Conservation (phyloP, 75 land plant genomes). For the Sequoiadendron giganteum region DNA sequence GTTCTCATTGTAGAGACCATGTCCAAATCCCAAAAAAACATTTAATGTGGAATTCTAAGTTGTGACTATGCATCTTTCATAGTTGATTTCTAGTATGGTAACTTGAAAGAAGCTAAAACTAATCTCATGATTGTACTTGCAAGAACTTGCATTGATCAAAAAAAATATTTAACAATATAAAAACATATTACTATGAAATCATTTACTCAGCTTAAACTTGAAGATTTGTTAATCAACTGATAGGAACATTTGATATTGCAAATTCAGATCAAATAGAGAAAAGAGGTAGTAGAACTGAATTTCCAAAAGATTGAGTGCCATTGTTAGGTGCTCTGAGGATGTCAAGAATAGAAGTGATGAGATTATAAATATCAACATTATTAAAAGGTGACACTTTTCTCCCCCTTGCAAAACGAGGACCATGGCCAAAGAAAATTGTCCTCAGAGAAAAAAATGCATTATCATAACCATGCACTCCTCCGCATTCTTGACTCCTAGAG, state of each 20-base stretch:
- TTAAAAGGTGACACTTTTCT: conserved; percentile 74
- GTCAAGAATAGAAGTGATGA: conserved; percentile 70
- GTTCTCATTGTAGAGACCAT: too few relatives aligned
- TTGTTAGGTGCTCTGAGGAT: conserved; percentile 71
- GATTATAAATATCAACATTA: conserved; percentile 82
- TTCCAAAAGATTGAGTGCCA: conserved; percentile 63
- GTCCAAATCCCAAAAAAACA: too few relatives aligned
- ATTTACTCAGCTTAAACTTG: background rate
- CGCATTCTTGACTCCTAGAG: conserved; percentile 57
- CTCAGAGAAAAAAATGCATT: conserved; percentile 86
- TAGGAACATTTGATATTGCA: background rate
- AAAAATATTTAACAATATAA: too few relatives aligned
- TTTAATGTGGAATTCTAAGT: too few relatives aligned
- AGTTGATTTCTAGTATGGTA: too few relatives aligned
- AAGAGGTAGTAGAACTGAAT: conserved; percentile 54
- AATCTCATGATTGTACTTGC: too few relatives aligned
- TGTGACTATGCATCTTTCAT: too few relatives aligned
- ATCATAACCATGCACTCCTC: conserved; percentile 97
- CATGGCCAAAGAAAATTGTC: conserved; percentile 89
- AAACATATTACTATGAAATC: background rate
- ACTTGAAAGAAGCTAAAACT: too few relatives aligned
- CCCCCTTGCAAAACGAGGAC: conserved; percentile 85
- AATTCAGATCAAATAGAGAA: background rate
- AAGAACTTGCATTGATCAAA: too few relatives aligned
- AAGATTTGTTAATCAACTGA: background rate